Evolutionary conservation across 306 rosid species (phyloP).

Genomic region (Argentina anserina): DNA sequence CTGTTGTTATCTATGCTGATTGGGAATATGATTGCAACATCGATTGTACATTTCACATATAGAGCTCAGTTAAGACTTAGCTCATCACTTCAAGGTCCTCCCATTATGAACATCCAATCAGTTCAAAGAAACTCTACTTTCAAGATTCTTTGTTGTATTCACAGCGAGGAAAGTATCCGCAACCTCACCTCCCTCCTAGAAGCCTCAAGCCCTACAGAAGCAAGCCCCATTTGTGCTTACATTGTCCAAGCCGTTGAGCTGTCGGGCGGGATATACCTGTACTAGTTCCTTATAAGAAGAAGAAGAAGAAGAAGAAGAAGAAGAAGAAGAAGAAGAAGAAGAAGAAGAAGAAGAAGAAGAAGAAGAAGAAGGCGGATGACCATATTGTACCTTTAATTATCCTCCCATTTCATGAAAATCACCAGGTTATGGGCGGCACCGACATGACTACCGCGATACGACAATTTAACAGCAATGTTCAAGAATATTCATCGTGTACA

Average conservation of each 20-base stretch:
- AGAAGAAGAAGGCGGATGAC: too few species aligned
- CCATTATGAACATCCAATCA: conserved; percentile 23
- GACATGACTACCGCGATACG: conserved; percentile 6
- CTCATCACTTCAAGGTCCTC: background rate
- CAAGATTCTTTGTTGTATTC: conserved; percentile 35
- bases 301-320: too few species aligned
- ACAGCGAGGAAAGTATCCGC: conserved; percentile 40
- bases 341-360: too few species aligned
- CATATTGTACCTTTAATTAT: conserved; percentile 38
- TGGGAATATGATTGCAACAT: conserved; percentile 17
- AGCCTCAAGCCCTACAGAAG: conserved; percentile 29
- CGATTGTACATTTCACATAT: conserved; percentile 13
- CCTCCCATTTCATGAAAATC: conserved; percentile 50
- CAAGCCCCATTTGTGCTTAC: conserved; percentile 37
- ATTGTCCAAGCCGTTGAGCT: conserved; percentile 45
- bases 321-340: too few species aligned
- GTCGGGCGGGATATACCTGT: conserved; percentile 36
- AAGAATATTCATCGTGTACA: conserved; percentile 36
- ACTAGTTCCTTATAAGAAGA: conserved; percentile 35
- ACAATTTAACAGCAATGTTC: conserved; percentile 33
- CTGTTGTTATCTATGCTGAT: conserved; percentile 20
- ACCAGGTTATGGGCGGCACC: background rate
- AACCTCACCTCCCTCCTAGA: conserved; percentile 43
- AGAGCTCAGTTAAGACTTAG: conserved; percentile 15
- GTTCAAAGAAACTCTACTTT: conserved; percentile 22